Evolutionary conservation across 73 alveolate genomes (phyloP), one percentile per base, ranked within the genome.

Genomic region (Paramecium tetraurelia): DNA sequence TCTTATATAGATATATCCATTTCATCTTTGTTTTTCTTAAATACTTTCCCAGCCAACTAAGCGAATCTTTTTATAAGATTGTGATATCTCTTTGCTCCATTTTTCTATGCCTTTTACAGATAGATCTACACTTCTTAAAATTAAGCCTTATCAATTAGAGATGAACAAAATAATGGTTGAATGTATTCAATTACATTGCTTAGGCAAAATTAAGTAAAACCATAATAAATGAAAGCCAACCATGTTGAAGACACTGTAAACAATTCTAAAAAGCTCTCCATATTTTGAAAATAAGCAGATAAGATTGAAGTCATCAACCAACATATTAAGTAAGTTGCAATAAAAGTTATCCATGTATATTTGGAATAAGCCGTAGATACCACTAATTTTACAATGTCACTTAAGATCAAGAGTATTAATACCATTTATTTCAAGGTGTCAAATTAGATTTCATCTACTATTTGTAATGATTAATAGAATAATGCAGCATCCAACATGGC

Each of bases 401-500:
- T 80, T 44, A 43, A 20, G 36, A 72, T 72, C 29, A 80, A 46
- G 2, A 80, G 31, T 16, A 80, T 31, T 38, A 80, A 27, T 9
- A 80, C 9, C 50, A 44, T 20, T 46, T 80, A 80, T 80, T 46
- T 80, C 2, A 48, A 33, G 18, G 70, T 80, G 4, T 41, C 90
- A 80, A 40, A 44, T 24, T 44, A 22, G 3, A 44, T 24, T 3
- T 31, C 24, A 24, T 41, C 70, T 7, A 80, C 7, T 2, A 43
- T 35, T 14, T 46, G 7, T 43, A 80, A 80, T 44, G 90, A 20
- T 22, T 5, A 24, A 22, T 22, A 80, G 5, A 80, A 22, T 22
- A 80, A 35, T 11, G 75, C 72, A 43, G 90, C 90, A 80, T 80
- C 90, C 14, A 80, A 80, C 90, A 80, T 80, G n/a, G 90, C 90